These are phyloP conservation scores for Lyophyllum atratum DNA, from an alignment of 768 basidiomycete genomes.

Conservation along the genomic window DNA sequence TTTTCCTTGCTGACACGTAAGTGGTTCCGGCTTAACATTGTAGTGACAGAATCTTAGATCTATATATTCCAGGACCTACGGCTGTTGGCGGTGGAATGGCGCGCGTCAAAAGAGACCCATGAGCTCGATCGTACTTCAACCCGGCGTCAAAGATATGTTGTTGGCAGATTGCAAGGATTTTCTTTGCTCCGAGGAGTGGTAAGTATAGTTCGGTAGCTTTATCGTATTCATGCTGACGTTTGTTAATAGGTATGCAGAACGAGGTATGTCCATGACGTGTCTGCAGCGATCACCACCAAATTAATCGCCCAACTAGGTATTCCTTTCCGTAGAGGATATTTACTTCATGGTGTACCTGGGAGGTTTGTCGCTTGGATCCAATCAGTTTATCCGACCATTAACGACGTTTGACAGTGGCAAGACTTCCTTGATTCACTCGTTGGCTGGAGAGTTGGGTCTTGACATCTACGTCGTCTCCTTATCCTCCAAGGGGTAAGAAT, in stretches of 20 bases:
- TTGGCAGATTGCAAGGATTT: conserved; percentile 86
- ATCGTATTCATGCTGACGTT: conserved; percentile 19
- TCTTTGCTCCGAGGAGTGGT: conserved; percentile 84
- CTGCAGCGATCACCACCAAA: conserved; percentile 10
- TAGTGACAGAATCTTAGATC: background rate
- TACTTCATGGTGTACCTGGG: conserved; percentile 84
- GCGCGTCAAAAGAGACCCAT: conserved; percentile 87
- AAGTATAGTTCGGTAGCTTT: conserved; percentile 29
- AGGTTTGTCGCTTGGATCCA: conserved; percentile 46
- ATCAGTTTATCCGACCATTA: conserved; percentile 15
- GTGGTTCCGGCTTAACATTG: conserved; percentile 23
- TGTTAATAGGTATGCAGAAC: conserved; percentile 77
- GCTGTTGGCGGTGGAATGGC: conserved; percentile 87
- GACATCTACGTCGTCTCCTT: conserved; percentile 92
- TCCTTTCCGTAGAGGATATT: conserved; percentile 85
- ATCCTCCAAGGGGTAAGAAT: conserved; percentile 78
- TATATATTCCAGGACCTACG: conserved; percentile 51
- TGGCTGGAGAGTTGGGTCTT: conserved; percentile 82
- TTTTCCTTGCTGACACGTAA: conserved; percentile 88
- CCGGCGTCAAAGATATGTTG: conserved; percentile 90
- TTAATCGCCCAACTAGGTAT: conserved; percentile 53
- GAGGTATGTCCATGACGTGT: conserved; percentile 54
- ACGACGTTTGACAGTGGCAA: conserved; percentile 58
- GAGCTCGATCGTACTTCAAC: conserved; percentile 90
- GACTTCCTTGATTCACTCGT: conserved; percentile 82